A percentile compares a stretch with the other conserved stretches of the same genome.
phyloP scores from a whole-genome alignment of 495 filamentous ascomycete genomes.

The Penicillium cataractarum region DNA sequence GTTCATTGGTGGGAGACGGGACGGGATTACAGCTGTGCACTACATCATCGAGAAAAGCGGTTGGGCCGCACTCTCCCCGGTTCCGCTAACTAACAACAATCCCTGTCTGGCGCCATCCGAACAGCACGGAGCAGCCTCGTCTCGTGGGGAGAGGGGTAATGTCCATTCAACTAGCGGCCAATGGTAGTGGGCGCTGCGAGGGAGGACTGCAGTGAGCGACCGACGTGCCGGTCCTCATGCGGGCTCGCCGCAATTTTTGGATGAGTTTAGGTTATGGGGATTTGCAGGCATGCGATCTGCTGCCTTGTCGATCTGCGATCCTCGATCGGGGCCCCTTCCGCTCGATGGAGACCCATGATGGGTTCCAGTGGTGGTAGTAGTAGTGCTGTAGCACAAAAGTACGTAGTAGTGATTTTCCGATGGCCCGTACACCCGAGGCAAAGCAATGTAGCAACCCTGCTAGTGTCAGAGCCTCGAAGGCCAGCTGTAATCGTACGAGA shows the following conservation, averaged over 20 bases:
- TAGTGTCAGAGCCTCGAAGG: too few species aligned
- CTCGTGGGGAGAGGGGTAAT: constrained; percentile 2
- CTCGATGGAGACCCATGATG: not conserved
- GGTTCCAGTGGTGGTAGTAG: not conserved
- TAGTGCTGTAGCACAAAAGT: not conserved
- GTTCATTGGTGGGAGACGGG: constrained; percentile 6
- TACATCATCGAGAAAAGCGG: constrained; percentile 11
- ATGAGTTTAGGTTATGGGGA: constrained; percentile 6
- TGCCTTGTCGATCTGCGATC: constrained; percentile 5
- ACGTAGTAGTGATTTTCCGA: not conserved
- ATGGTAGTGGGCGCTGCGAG: constrained; percentile 1
- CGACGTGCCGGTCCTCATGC: not conserved
- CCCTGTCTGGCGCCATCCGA: constrained; percentile 1
- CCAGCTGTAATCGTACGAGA: not conserved
- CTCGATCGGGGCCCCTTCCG: not conserved
- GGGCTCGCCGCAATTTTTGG: constrained; percentile 7
- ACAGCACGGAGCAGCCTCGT: not conserved
- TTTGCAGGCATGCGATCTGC: constrained; percentile 3
- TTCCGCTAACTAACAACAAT: not conserved
- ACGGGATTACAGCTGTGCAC: constrained; percentile 5
- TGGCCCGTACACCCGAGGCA: not conserved
- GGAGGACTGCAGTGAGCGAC: not conserved
- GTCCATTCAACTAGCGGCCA: constrained; percentile 5
- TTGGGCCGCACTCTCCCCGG: not conserved
- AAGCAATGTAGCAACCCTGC: not conserved